phyloP scores from a whole-genome alignment of 225 moss, liverwort and hornwort genomes.

The Physcomitrium patens region DNA sequence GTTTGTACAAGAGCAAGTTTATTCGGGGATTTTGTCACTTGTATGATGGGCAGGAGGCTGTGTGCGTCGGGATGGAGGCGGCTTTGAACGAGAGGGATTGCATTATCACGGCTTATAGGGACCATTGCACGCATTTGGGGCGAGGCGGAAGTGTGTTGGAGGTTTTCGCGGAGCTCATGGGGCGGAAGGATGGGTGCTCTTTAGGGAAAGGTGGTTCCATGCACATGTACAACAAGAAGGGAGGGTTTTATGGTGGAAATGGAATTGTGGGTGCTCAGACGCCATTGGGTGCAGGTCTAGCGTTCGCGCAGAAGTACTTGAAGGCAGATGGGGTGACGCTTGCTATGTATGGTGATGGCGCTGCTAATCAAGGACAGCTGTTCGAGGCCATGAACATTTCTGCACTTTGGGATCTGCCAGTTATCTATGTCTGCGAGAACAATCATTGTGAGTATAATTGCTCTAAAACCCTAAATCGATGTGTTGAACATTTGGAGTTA shows the following conservation, averaged over 20 bases:
- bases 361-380: slow-evolving; percentile 84
- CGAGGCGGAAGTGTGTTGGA: slow-evolving; percentile 64
- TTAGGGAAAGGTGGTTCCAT: slow-evolving; percentile 69
- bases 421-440: slow-evolving; percentile 82
- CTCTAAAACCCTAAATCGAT: too few relatives aligned
- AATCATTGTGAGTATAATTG: slow-evolving; percentile 55
- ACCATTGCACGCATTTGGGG: slow-evolving; percentile 74
- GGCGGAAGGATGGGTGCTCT: slow-evolving; percentile 69
- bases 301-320: slow-evolving; percentile 78
- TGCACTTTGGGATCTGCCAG: slow-evolving; percentile 77
- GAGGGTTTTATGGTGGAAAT: slow-evolving; percentile 79
- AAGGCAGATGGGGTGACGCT: slow-evolving; percentile 80
- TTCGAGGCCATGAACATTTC: slow-evolving; percentile 88
- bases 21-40: slow-evolving; percentile 78
- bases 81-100: slow-evolving; percentile 66
- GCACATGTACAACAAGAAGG: slow-evolving; percentile 83
- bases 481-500: too few relatives aligned
- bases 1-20: slow-evolving; percentile 73
- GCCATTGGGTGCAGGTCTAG: slow-evolving; percentile 71
- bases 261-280: slow-evolving; percentile 85
- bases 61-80: slow-evolving; percentile 84
- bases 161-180: slow-evolving; percentile 85
- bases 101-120: slow-evolving; percentile 81
- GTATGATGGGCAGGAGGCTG: slow-evolving; percentile 84
- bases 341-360: slow-evolving; percentile 83